Base-by-base conservation (phyloP, 768 basidiomycete genomes). In the Collybia nuda region DNA sequence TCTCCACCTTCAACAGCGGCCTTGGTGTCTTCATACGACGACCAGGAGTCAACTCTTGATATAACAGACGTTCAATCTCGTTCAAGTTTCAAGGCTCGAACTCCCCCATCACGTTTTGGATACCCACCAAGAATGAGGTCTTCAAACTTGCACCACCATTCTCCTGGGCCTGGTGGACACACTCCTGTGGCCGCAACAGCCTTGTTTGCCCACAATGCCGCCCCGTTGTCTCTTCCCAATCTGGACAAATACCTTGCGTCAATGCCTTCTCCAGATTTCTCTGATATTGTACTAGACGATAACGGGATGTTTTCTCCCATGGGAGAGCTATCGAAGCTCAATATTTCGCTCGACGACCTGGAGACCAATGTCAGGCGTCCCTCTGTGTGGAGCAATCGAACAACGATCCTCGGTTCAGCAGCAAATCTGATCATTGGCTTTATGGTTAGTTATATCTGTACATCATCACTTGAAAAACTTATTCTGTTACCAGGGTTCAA, bases 221-320 rank as follows among this genome's bases (percentile, higher is more conserved):
- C 76, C 5, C 79, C 84, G 0, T 65, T 90, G 18, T 74, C 74
- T 49, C 73, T 90, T 11, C 85, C 87, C 1, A 70, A 77, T 39
- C 75, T 90, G 43, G 86, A 90, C 61, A 58, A 69, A 4, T 73
- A 81, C 57, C 67, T 89, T n/a, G 69, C 80, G 1, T 64, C 67
- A 7, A 53, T 87, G 5, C 69, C 73, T 1, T 59, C 68, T 12
- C 77, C 82, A 0, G 47, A 61, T 5, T 81, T 87, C 50, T 52
- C 68, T 1, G 50, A 52, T 40, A 62, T 63, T 47, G 53, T 47
- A 2, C 32, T 11, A 32, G 58, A 52, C 21, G 57, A 62, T 39
- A 41, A 48, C 2, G 45, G 37, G 11, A 83, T 84, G 77, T 88
- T 89, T 56, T 75, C 77, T 45, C 87, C 86, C 5, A 72, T 88